phyloP scores from a whole-genome alignment of 2,329 filamentous ascomycete genomes.

The Fonsecaea nubica region DNA sequence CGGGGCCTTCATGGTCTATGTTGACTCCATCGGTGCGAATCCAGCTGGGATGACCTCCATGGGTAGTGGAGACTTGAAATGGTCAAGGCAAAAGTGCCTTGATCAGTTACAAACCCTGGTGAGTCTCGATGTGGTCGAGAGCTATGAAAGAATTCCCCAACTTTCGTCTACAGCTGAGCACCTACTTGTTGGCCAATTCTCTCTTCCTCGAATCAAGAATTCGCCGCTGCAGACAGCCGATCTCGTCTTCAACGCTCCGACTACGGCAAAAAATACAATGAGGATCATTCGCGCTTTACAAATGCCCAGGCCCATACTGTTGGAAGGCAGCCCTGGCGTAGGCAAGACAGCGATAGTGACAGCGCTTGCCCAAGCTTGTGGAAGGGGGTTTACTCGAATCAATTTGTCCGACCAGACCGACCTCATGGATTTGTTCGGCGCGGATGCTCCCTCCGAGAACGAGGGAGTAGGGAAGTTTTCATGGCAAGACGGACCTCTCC shows the following conservation, averaged over 20 bases:
- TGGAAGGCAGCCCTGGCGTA: conserved; percentile 97
- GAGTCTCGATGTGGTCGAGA: conserved; percentile 63
- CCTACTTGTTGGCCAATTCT: conserved; percentile 73
- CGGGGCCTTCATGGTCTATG: conserved; percentile 92
- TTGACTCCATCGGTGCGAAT: conserved; percentile 94
- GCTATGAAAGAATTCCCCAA: conserved; percentile 70
- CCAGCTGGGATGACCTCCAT: conserved; percentile 84
- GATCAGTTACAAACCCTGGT: conserved; percentile 73
- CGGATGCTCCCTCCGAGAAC: conserved; percentile 94
- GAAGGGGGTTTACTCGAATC: conserved; percentile 85
- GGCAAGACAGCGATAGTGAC: conserved; percentile 94
- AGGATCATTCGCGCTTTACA: conserved; percentile 87
- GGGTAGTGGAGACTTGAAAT: conserved; percentile 70
- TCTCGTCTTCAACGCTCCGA: conserved; percentile 86
- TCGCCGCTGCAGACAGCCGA: conserved; percentile 60
- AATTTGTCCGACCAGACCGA: conserved; percentile 98
- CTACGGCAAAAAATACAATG: conserved; percentile 88
- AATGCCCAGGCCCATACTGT: conserved; percentile 84
- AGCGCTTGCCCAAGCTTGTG: conserved; percentile 79
- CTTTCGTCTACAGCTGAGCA: conserved; percentile 64
- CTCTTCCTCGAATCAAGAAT: conserved; percentile 54
- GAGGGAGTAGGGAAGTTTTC: conserved; percentile 87
- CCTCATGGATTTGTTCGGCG: conserved; percentile 95
- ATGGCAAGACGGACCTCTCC: conserved; percentile 93
- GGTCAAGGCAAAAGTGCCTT: conserved; percentile 76